phyloP scores from a whole-genome alignment of 2,329 filamentous ascomycete species.

The Neonectria punicea region DNA sequence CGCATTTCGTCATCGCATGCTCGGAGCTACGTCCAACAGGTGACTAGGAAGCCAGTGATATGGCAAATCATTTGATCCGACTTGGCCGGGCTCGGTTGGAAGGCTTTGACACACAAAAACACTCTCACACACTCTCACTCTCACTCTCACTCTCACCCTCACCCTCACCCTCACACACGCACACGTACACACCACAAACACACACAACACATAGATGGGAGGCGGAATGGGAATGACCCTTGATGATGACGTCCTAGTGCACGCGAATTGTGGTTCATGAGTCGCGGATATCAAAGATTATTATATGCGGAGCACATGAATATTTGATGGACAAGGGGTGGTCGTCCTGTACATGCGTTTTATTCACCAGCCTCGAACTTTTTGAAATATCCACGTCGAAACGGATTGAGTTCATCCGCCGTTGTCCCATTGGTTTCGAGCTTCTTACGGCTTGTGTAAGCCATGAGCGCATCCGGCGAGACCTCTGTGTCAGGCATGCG shows the following conservation, averaged over 20 bases:
- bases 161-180: background rate
- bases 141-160: too few species aligned
- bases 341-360: constrained; percentile 35
- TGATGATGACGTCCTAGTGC: constrained; percentile 33
- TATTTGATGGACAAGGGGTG: constrained; percentile 37
- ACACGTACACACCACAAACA: background rate
- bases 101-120: constrained; percentile 23
- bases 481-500: constrained; percentile 72
- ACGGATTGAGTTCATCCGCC: constrained; percentile 69
- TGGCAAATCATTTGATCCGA: constrained; percentile 21
- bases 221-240: constrained; percentile 29
- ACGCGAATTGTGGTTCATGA: constrained; percentile 27
- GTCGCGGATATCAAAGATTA: constrained; percentile 28
- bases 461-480: constrained; percentile 53
- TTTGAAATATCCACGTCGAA: constrained; percentile 68
- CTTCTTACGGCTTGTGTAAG: constrained; percentile 46
- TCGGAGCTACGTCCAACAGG: constrained; percentile 4
- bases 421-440: constrained; percentile 56
- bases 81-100: constrained; percentile 22
- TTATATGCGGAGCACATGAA: constrained; percentile 37
- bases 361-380: constrained; percentile 58
- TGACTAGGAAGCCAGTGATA: constrained; percentile 13
- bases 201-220: constrained; percentile 39
- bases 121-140: constrained; percentile 12
- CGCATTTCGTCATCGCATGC: background rate